Evolutionary conservation across 768 basidiomycete genomes (phyloP), one percentile per base, ranked within the genome.

Genomic region (Russula emetica): DNA sequence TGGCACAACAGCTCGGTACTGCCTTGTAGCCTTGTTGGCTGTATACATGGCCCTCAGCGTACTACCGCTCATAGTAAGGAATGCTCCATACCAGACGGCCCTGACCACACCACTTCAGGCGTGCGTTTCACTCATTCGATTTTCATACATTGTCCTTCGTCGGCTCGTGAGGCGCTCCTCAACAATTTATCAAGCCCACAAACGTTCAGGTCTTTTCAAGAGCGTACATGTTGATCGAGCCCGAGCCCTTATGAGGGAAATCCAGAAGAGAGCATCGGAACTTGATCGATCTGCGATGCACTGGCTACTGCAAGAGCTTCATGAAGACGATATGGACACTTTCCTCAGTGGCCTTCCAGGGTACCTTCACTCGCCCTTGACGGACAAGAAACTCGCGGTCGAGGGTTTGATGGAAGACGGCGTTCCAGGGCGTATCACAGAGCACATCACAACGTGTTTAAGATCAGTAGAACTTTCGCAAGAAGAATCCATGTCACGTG

Each of bases 51-150:
- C 20, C 14, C 26, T 55, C 16, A 64, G 51, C 14, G n/a, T 64
- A 22, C 30, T 47, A 8, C 63, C 63, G 6, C 42, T 64, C 10
- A 47, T 64, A 3, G n/a, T 59, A 22, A 16, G 7, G 32, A 60
- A 60, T 13, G 30, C 55, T 22, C 63, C 63, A 4, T 64, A 64
- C 18, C 52, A 64, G 11, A 64, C 63, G 9, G 50, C 63, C 20
- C 38, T 63, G 22, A 59, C 58, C 7, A 59, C 58, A 13, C 58
- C 47, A 30, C 28, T 58, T 36, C 44, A 20, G 14, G 57, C 26
- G 5, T 42, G 38, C 5, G 13, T 42, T 26, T 26, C 26, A n/a
- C 40, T 42, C 24, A 20, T 55, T 42, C 55, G 26, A 11, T 16
- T 42, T 38, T 42, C 40, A 26, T 55, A 6, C 38, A 1, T 52